Conservation (phyloP, 179 eudicot genomes). For the Pouteria campechiana region DNA sequence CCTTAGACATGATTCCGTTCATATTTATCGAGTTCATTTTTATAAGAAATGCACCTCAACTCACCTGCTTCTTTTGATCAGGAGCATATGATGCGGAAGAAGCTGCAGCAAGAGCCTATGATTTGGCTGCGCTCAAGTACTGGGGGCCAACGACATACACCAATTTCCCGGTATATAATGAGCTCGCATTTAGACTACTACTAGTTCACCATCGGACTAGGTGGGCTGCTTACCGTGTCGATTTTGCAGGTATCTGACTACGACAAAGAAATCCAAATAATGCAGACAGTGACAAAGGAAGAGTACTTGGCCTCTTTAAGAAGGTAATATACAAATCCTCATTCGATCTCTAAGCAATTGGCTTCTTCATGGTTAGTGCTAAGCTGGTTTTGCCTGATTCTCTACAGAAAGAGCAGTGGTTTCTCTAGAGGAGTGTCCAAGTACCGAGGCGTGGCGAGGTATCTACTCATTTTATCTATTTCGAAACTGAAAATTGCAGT, state of each 20-base stretch:
- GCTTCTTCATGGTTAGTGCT: background rate
- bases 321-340: slow-evolving; percentile 11
- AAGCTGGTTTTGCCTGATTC: too few relatives aligned
- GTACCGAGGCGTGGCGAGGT: slow-evolving; percentile 44
- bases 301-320: slow-evolving; percentile 38
- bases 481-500: too few relatives aligned
- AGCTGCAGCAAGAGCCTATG: slow-evolving; percentile 46
- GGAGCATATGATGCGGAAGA: slow-evolving; percentile 47
- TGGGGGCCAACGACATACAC: slow-evolving; percentile 38
- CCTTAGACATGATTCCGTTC: too few relatives aligned
- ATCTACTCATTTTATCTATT: too few relatives aligned
- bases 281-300: slow-evolving; percentile 27
- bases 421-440: slow-evolving; percentile 40
- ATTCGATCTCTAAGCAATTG: background rate
- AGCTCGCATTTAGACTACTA: background rate
- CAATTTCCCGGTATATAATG: slow-evolving; percentile 26
- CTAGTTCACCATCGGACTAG: too few relatives aligned
- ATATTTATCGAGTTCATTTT: too few relatives aligned
- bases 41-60: too few relatives aligned
- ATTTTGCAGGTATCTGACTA: slow-evolving; percentile 25
- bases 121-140: slow-evolving; percentile 41
- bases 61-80: too few relatives aligned
- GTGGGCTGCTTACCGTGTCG: too few relatives aligned
- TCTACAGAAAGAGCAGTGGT: slow-evolving; percentile 39
- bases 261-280: slow-evolving; percentile 29